phyloP scores from a whole-genome alignment of 73 alveolate species.

The Symbiodinium pilosum region DNA sequence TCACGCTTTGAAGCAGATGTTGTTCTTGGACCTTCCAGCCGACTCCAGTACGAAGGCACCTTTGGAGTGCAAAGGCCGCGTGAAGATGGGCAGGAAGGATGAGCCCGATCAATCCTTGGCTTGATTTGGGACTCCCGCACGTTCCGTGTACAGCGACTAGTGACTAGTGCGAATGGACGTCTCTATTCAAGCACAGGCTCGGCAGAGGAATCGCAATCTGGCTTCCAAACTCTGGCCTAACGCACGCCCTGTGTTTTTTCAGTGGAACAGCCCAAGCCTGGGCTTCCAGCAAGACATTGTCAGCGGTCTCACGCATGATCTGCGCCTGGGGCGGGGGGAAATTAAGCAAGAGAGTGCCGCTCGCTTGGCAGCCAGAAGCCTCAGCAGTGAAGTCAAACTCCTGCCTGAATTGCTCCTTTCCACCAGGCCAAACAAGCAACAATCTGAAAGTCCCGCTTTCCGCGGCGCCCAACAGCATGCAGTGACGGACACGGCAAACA shows the following conservation, averaged over 20 bases:
- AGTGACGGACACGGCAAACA: no score
- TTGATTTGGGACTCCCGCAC: neutral
- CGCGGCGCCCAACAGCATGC: no score
- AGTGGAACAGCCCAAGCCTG: neutral
- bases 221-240: constrained; percentile 67
- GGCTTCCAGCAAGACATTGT: constrained; percentile 43
- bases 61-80: constrained; percentile 77
- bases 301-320: constrained; percentile 76
- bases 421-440: no score
- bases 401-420: constrained; percentile 78
- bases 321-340: constrained; percentile 27
- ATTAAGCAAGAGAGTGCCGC: no score
- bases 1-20: no score
- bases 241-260: neutral
- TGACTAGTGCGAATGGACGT: no score
- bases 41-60: constrained; percentile 33
- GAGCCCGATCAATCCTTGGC: constrained; percentile 29
- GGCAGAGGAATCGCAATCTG: constrained; percentile 72
- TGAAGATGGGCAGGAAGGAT: constrained; percentile 43
- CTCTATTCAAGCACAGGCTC: neutral
- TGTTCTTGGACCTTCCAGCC: no score
- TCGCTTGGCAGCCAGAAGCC: constrained; percentile 7
- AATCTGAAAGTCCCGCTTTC: no score
- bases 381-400: constrained; percentile 88
- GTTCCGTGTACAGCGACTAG: no score